Evolutionary conservation across 2,329 filamentous ascomycete species (phyloP).

Genomic region (Pyrenophora teres): DNA sequence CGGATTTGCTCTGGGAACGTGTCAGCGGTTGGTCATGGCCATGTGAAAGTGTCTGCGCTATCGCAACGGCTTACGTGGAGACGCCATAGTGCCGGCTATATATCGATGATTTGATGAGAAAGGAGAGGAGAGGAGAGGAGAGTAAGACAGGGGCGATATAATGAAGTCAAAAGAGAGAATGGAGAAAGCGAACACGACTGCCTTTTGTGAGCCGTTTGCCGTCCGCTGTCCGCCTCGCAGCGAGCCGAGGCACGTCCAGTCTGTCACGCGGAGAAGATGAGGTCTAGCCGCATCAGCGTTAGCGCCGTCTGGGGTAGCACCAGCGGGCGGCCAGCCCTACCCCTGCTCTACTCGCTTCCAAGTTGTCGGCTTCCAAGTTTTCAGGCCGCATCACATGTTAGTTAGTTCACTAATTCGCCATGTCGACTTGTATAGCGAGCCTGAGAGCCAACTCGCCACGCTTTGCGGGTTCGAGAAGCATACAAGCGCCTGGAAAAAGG

Average conservation of each 20-base stretch:
- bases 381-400: conserved; percentile 27
- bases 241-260: conserved; percentile 33
- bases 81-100: conserved; percentile 64
- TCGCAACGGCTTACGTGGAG: conserved; percentile 68
- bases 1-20: conserved; percentile 74
- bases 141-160: background rate
- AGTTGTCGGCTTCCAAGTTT: no score
- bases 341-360: background rate
- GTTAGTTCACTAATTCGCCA: conserved; percentile 6
- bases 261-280: conserved; percentile 11
- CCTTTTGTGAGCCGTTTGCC: conserved; percentile 18
- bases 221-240: conserved; percentile 8
- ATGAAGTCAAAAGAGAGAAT: background rate
- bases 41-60: conserved; percentile 2
- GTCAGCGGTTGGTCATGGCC: conserved; percentile 35
- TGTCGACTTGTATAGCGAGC: conserved; percentile 5
- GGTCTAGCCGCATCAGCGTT: conserved; percentile 12
- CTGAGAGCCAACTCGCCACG: background rate
- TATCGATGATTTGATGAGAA: background rate
- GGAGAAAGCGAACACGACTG: conserved; percentile 12
- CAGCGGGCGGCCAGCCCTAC: background rate
- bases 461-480: background rate
- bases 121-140: background rate
- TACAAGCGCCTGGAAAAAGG: background rate
- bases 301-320: conserved; percentile 20